Percentiles rank a stretch among this genome's conserved stretches.
Conservation (phyloP, 768 basidiomycete species). For the Tricholoma sp. region DNA sequence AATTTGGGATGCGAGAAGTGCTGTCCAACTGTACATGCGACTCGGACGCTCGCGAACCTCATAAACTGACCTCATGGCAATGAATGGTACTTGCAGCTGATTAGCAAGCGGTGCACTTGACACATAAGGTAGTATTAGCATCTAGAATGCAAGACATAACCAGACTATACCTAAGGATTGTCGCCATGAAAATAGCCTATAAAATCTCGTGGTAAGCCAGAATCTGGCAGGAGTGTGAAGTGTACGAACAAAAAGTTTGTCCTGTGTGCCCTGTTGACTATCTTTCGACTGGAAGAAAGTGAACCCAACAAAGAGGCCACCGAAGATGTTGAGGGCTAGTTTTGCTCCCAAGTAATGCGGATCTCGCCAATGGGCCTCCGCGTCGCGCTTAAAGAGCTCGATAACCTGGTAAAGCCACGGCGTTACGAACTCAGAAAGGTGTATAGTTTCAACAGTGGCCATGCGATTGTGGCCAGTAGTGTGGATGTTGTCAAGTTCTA, state of each 20-base stretch:
- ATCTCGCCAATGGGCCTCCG: slow-evolving; percentile 47
- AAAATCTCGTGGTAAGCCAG: neutral
- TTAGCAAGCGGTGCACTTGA: slow-evolving; percentile 40
- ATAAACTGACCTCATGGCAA: slow-evolving; percentile 55
- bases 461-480: slow-evolving; percentile 41
- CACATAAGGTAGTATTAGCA: no score
- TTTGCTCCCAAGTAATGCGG: slow-evolving; percentile 61
- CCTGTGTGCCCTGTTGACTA: slow-evolving; percentile 54
- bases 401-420: slow-evolving; percentile 46
- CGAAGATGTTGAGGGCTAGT: slow-evolving; percentile 46
- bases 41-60: slow-evolving; percentile 65
- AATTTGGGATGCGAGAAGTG: slow-evolving; percentile 50
- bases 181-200: slow-evolving; percentile 53
- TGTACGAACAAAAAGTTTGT: slow-evolving; percentile 59
- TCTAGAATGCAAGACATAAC: no score
- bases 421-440: slow-evolving; percentile 44
- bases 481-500: slow-evolving; percentile 44
- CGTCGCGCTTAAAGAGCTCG: slow-evolving; percentile 39
- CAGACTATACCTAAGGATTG: slow-evolving; percentile 40
- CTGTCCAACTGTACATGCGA: slow-evolving; percentile 62
- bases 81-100: slow-evolving; percentile 61
- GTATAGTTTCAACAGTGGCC: slow-evolving; percentile 32
- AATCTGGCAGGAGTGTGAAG: slow-evolving; percentile 11
- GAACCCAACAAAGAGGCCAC: slow-evolving; percentile 57
- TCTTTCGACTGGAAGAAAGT: slow-evolving; percentile 56